Base-by-base conservation (phyloP, 345 rosid species). In the Diplotaxis tenuifolia region DNA sequence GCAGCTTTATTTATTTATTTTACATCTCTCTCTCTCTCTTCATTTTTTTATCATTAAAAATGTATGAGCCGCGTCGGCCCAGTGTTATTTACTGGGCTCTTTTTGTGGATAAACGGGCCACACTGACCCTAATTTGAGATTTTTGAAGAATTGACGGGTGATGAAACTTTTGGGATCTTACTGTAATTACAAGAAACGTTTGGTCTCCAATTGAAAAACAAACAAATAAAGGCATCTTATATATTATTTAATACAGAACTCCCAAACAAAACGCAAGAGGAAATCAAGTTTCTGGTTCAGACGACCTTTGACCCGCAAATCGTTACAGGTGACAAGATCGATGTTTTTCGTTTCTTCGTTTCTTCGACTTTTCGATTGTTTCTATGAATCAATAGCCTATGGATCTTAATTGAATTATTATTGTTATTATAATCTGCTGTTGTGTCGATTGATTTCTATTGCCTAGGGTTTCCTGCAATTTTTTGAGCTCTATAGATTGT, bases 311-410 rank as follows among this genome's bases (percentile, higher is more conserved):
- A 67, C 42, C 42, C 69, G 32, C 7, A 0, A 15, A 52, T 29
- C 69, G 16, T 0, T 22, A 49, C 57, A 77, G 81, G 77, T 77
- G 58, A 71, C 6, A 52, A 36, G 16, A 60, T 77, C 59, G 4
- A 7, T 18, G 1, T 10, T 10, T 9, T 12, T 3, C 2, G n/a
- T n/a, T n/a, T n/a, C n/a, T n/a, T n/a, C n/a, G n/a, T 8, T 21
- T 9, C 5, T 7, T 62, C 9, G 9, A 6, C 6, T 57, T 27
- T 14, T 15, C 49, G 62, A 62, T 58, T 68, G 36, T 7, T 69
- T 23, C 10, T 47, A 20, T 10, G 16, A 57, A 6, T 65, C 21
- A 36, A 34, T 49, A 15, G 7, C 15, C 9, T 14, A 3, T 60
- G 22, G 64, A 56, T 63, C 56, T 65, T 34, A 47, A 47, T 65